These are phyloP conservation scores for Diaporthe aspalathi DNA, from an alignment of 2,329 filamentous ascomycete species.

Conservation along the genomic window DNA sequence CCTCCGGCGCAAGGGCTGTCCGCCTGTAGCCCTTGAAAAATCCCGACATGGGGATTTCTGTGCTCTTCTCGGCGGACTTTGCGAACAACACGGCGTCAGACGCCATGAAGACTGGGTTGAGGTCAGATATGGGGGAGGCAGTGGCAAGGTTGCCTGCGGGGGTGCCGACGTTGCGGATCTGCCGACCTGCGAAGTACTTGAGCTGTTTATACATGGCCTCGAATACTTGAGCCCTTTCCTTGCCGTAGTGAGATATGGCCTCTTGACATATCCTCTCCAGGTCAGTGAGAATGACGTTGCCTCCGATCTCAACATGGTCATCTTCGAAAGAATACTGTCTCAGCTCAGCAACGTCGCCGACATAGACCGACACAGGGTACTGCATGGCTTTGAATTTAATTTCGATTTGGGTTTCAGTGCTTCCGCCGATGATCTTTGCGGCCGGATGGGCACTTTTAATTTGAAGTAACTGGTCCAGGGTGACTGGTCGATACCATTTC, in stretches of 20 bases:
- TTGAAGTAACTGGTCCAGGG: constrained; percentile 85
- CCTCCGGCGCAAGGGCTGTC: constrained; percentile 83
- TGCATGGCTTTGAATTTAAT: constrained; percentile 97
- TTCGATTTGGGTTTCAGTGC: constrained; percentile 97
- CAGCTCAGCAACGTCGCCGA: constrained; percentile 92
- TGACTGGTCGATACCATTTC: constrained; percentile 91
- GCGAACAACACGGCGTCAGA: constrained; percentile 85
- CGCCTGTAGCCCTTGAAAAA: constrained; percentile 94
- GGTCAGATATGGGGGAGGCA: constrained; percentile 93
- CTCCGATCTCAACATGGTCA: constrained; percentile 89
- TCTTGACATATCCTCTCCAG: constrained; percentile 86
- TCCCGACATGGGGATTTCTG: constrained; percentile 87
- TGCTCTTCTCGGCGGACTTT: constrained; percentile 78
- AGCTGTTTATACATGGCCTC: constrained; percentile 93
- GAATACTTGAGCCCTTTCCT: constrained; percentile 79
- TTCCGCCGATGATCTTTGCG: constrained; percentile 95
- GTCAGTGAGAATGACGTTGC: constrained; percentile 92
- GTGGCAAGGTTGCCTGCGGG: constrained; percentile 95
- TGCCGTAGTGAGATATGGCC: constrained; percentile 83
- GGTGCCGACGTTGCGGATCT: constrained; percentile 97
- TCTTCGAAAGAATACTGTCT: constrained; percentile 83
- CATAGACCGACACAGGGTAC: constrained; percentile 89
- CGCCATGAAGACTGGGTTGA: constrained; percentile 94
- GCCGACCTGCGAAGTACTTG: constrained; percentile 91
- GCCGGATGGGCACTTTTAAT: constrained; percentile 88